phyloP scores from a whole-genome alignment of 192 early-diverging fungal species.

The Dissophora globulifera region DNA sequence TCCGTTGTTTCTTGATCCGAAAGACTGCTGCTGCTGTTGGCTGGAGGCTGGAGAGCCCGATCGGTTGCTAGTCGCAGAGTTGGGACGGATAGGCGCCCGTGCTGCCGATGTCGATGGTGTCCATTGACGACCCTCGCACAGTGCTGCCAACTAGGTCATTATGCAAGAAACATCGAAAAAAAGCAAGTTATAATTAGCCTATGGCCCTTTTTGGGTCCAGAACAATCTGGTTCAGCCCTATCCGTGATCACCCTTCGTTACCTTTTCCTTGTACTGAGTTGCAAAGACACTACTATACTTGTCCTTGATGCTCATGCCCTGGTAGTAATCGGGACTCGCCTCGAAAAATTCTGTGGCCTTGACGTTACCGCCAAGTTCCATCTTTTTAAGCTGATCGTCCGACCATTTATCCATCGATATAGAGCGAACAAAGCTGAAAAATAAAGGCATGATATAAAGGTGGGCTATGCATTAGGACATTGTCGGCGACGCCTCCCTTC shows the following conservation, averaged over 20 bases:
- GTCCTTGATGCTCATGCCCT: constrained; percentile 80
- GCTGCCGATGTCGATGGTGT: constrained; percentile 56
- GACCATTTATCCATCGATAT: constrained; percentile 99
- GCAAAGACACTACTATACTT: constrained; percentile 93
- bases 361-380: constrained; percentile 92
- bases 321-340: constrained; percentile 78
- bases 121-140: constrained; percentile 69
- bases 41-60: constrained; percentile 35
- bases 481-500: neutral
- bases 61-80: constrained; percentile 42
- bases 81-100: constrained; percentile 38
- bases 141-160: constrained; percentile 61
- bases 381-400: constrained; percentile 93
- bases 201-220: too few relatives aligned
- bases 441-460: neutral
- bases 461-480: too few relatives aligned
- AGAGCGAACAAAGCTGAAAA: constrained; percentile 93
- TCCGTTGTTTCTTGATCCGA: constrained; percentile 26
- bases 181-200: constrained; percentile 4
- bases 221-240: too few relatives aligned
- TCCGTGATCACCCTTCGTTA: too few relatives aligned
- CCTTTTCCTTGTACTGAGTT: constrained; percentile 88
- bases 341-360: constrained; percentile 89
- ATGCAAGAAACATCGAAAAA: neutral
- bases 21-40: constrained; percentile 30